A percentile compares a stretch with the other conserved stretches of the same genome.
Evolutionary conservation across 305 asterid genomes (phyloP).

Genomic region (Solanum aculeatissimum): DNA sequence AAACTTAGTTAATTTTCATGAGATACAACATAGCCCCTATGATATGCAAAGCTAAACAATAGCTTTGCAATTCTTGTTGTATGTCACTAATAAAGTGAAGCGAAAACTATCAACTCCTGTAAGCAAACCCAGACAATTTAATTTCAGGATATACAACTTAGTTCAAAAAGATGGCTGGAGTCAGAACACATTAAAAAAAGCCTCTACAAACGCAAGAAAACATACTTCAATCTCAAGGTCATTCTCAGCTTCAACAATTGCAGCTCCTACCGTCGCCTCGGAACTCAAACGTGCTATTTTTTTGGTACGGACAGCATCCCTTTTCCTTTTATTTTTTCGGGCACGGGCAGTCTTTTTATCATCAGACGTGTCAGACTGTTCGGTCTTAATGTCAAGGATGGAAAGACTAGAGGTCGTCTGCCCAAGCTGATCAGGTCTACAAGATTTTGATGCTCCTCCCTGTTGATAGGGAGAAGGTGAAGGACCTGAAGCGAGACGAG

Average conservation of each 20-base stretch:
- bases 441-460: slow-evolving; percentile 22
- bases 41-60: neutral
- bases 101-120: neutral
- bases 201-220: slow-evolving; percentile 28
- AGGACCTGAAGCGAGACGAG: slow-evolving; percentile 95
- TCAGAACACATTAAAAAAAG: slow-evolving; percentile 14
- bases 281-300: slow-evolving; percentile 54
- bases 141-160: neutral
- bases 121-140: neutral
- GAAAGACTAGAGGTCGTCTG: slow-evolving; percentile 44
- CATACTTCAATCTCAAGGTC: slow-evolving; percentile 70
- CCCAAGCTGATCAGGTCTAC: slow-evolving; percentile 34
- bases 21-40: slow-evolving; percentile 3
- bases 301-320: slow-evolving; percentile 20
- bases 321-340: neutral
- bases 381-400: slow-evolving; percentile 26
- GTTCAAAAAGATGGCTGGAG: slow-evolving; percentile 9
- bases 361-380: slow-evolving; percentile 24
- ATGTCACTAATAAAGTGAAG: neutral
- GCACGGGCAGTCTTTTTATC: slow-evolving; percentile 12
- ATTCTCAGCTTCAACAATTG: slow-evolving; percentile 89
- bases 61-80: neutral
- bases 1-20: neutral
- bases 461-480: slow-evolving; percentile 68
- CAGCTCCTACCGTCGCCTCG: slow-evolving; percentile 84